phyloP scores from a whole-genome alignment of 2,329 filamentous ascomycete species.

The Akanthomyces lecanii region DNA sequence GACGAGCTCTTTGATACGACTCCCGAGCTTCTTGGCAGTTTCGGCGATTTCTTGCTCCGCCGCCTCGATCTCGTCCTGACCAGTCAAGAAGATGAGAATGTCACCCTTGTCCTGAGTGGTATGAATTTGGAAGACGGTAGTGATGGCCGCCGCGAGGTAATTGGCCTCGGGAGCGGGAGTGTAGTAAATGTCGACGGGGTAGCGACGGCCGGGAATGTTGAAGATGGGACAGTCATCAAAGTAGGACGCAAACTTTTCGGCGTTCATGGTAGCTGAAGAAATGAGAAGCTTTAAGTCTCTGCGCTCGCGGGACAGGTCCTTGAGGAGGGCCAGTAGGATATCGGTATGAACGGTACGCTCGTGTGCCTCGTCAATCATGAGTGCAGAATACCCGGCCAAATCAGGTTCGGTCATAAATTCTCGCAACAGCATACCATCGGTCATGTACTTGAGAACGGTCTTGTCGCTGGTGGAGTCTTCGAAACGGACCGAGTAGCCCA shows the following conservation, averaged over 20 bases:
- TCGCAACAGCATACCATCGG: slow-evolving; percentile 88
- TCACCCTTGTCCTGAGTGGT: slow-evolving; percentile 80
- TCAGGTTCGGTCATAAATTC: slow-evolving; percentile 89
- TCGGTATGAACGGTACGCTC: slow-evolving; percentile 90
- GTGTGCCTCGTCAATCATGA: slow-evolving; percentile 98
- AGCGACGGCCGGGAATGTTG: slow-evolving; percentile 85
- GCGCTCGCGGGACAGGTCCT: slow-evolving; percentile 78
- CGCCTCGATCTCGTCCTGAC: slow-evolving; percentile 92
- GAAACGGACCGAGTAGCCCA: slow-evolving; percentile 92
- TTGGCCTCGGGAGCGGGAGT: slow-evolving; percentile 89
- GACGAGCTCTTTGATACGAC: slow-evolving; percentile 78
- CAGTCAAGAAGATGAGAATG: slow-evolving; percentile 90
- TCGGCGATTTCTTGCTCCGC: slow-evolving; percentile 81
- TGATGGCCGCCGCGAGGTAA: slow-evolving; percentile 85
- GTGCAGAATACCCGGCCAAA: slow-evolving; percentile 72
- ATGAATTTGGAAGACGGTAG: slow-evolving; percentile 93
- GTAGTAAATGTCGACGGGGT: slow-evolving; percentile 88
- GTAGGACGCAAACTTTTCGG: slow-evolving; percentile 84
- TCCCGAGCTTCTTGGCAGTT: slow-evolving; percentile 81
- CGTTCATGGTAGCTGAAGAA: slow-evolving; percentile 91
- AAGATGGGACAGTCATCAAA: slow-evolving; percentile 93
- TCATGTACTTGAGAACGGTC: slow-evolving; percentile 93
- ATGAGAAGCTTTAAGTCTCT: slow-evolving; percentile 88
- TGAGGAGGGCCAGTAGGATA: slow-evolving; percentile 80
- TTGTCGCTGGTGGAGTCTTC: slow-evolving; percentile 90